Conservation (phyloP, 2,329 filamentous ascomycete species). For the Calonectria pteridis region DNA sequence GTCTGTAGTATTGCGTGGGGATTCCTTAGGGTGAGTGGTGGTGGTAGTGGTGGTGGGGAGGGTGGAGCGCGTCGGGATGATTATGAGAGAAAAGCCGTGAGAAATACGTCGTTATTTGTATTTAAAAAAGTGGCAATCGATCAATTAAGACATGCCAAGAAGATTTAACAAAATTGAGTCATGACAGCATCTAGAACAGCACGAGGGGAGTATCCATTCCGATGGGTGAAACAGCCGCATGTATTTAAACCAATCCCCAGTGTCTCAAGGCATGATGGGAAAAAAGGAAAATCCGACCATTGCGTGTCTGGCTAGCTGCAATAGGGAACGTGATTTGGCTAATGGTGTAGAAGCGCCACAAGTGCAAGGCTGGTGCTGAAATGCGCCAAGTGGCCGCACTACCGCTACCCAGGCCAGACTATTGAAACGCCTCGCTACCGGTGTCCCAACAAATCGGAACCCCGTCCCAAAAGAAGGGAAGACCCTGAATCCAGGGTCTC, state of each 20-base stretch:
- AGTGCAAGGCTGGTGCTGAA: not conserved
- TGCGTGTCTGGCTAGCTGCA: not conserved
- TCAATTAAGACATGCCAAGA: not conserved
- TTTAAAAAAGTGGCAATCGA: not conserved
- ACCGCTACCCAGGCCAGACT: not conserved
- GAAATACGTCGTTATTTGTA: not conserved
- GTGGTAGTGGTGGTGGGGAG: not conserved
- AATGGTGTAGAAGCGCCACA: not conserved
- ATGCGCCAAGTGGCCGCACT: not conserved
- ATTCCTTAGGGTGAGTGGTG: not conserved
- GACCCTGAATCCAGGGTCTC: not conserved
- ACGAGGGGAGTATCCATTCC: no score
- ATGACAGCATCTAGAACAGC: not conserved
- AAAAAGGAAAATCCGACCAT: not conserved
- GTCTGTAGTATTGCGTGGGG: not conserved
- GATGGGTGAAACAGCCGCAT: not conserved
- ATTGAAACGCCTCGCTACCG: not conserved
- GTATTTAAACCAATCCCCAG: not conserved
- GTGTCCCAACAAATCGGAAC: slow-evolving; percentile 9
- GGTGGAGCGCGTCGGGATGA: not conserved
- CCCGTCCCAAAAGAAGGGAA: not conserved
- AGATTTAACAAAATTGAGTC: not conserved
- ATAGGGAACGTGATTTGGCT: not conserved
- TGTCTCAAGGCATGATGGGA: not conserved
- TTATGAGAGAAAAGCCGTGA: no score